Percentiles rank a stretch among this genome's conserved stretches.
These are phyloP conservation scores for Graphilbum sp. DNA, from an alignment of 2,329 filamentous ascomycete species.

Conservation along the genomic window DNA sequence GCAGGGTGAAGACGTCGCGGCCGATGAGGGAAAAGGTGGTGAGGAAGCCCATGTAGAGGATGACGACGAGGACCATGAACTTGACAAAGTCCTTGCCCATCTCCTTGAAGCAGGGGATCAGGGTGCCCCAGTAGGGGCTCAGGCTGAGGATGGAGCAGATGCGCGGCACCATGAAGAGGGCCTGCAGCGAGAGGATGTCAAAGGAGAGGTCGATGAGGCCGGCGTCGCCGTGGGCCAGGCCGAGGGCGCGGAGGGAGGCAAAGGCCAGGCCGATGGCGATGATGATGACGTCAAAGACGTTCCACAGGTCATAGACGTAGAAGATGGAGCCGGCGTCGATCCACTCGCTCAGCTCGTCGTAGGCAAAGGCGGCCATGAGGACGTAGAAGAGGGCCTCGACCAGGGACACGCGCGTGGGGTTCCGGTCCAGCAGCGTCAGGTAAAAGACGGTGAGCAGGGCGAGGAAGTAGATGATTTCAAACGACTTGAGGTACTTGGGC, in stretches of 20 bases:
- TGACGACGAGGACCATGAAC: slow-evolving; percentile 58
- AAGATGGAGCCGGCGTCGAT: slow-evolving; percentile 75
- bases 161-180: slow-evolving; percentile 75
- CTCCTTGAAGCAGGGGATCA: slow-evolving; percentile 81
- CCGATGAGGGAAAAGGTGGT: slow-evolving; percentile 72
- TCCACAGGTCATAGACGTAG: slow-evolving; percentile 73
- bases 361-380: slow-evolving; percentile 77
- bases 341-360: slow-evolving; percentile 75
- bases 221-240: slow-evolving; percentile 41
- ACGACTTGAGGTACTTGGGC: slow-evolving; percentile 69
- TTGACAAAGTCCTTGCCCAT: slow-evolving; percentile 91
- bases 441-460: slow-evolving; percentile 71
- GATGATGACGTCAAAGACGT: slow-evolving; percentile 56
- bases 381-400: slow-evolving; percentile 63
- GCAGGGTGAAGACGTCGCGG: slow-evolving; percentile 48
- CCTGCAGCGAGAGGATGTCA: slow-evolving; percentile 77
- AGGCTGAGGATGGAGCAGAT: slow-evolving; percentile 77
- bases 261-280: slow-evolving; percentile 45
- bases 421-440: slow-evolving; percentile 61
- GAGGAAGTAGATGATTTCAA: slow-evolving; percentile 68
- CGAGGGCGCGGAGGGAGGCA: slow-evolving; percentile 43
- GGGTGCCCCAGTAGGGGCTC: slow-evolving; percentile 77
- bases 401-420: slow-evolving; percentile 46
- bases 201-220: slow-evolving; percentile 64
- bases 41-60: slow-evolving; percentile 75